Base-by-base conservation (phyloP, 768 basidiomycete genomes). In the Asterophora parasitica region DNA sequence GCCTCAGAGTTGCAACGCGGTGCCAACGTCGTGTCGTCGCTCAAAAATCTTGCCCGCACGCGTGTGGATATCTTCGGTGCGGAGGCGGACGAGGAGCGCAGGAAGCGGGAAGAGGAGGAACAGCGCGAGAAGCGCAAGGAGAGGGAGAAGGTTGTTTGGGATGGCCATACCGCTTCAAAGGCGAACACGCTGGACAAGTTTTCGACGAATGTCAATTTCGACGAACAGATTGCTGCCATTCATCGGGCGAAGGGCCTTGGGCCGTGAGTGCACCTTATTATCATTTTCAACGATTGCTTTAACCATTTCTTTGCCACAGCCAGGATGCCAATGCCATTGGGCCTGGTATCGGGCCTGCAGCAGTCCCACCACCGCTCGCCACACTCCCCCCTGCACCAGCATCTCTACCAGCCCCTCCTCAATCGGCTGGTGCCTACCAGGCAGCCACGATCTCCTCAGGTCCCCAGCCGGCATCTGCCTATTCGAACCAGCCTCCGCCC, bases 11-110 rank as follows among this genome's bases (percentile, higher is more conserved):
- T 93, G 15, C 83, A 92, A 61, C 82, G 85, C 44, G 91, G 92
- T 55, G 92, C 96, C 16, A 92, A 99, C 62, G 92, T 98, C 42
- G 87, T 91, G 13, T 85, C 89, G 0, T 95, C 95, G 20, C 83
- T 99, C 59, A 88, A 85, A 61, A 89, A 89, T 53, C 83, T 99
- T 49, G 95, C 96, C 16, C 81, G 86, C 48, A 90, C 90, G n/a
- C 89, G 95, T 73, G 89, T 92, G 53, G 95, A 99, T 70, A 88
- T 99, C 55, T 99, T 99, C 67, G 92, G 93, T 65, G 90, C 86
- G 1, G 91, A 92, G 59, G 85, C 81, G 44, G 95, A 95, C 61
- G 95, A 97, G 60, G 93, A 94, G 55, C 77, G 85, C 49, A 79
- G 92, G 52, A 88, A 84, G 67, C 77, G 75, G 39, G 88, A 93